Conservation (phyloP, 345 rosid genomes). For the rapeseed (Brassica napus) region Da-Ae NC_063452.1:46498001-46498500, state of each 20-base stretch:
- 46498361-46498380: conserved; percentile 79
- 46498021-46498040: too few relatives aligned
- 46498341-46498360: conserved; percentile 84
- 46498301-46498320: conserved; percentile 98
- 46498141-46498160: conserved; percentile 46
- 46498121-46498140: conserved; percentile 46
- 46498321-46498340: conserved; percentile 80
- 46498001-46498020: too few relatives aligned
- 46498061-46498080: too few relatives aligned
- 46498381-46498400: conserved; percentile 86
- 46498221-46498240: conserved; percentile 96
- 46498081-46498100: too few relatives aligned
- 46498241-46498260: conserved; percentile 92
- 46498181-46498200: conserved; percentile 74
- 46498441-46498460: not conserved
- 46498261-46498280: conserved; percentile 87
- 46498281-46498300: conserved; percentile 90
- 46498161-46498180: conserved; percentile 70
- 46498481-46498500: conserved; percentile 88
- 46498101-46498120: too few relatives aligned
- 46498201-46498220: conserved; percentile 80
- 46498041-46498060: too few relatives aligned
- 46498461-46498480: conserved; percentile 51
- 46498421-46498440: not conserved
- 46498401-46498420: conserved; percentile 49